Evolutionary conservation across 345 rosid genomes (phyloP).

Genomic region (Triadica sebifera): DNA sequence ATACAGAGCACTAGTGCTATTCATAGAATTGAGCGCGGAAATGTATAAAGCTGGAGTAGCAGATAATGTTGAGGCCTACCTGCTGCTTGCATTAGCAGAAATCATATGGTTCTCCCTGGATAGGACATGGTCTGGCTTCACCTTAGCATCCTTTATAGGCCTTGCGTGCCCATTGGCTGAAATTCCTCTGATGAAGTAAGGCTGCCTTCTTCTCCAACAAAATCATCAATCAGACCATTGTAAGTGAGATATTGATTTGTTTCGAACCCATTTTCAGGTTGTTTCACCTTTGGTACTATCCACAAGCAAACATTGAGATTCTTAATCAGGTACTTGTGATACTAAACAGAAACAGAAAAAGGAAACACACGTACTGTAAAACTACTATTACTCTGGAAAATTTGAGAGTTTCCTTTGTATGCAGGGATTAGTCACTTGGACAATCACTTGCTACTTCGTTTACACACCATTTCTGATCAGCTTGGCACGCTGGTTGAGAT

Average conservation of each 20-base stretch:
- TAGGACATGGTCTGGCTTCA: slow-evolving; percentile 69
- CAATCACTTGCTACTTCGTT: slow-evolving; percentile 73
- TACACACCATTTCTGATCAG: slow-evolving; percentile 62
- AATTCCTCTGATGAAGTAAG: slow-evolving; percentile 77
- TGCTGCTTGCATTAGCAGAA: slow-evolving; percentile 68
- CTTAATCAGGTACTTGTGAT: slow-evolving; percentile 66
- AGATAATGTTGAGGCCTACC: slow-evolving; percentile 69
- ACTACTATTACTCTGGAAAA: not conserved
- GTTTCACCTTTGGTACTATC: slow-evolving; percentile 73
- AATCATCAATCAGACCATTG: not conserved
- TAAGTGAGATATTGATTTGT: not conserved
- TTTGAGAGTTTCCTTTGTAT: not conserved
- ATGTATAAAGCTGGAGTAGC: slow-evolving; percentile 70
- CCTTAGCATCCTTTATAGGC: slow-evolving; percentile 63
- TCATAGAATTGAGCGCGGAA: slow-evolving; percentile 74
- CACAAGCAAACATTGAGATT: slow-evolving; percentile 61
- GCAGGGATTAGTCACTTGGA: slow-evolving; percentile 83
- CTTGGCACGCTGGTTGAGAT: slow-evolving; percentile 62
- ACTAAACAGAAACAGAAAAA: not conserved
- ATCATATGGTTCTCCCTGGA: slow-evolving; percentile 63
- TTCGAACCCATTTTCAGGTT: slow-evolving; percentile 38
- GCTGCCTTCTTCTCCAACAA: not conserved
- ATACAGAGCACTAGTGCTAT: slow-evolving; percentile 53
- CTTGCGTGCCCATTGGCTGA: slow-evolving; percentile 73
- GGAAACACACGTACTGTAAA: not conserved